A percentile compares a stretch with the other conserved stretches of the same genome.
These are phyloP conservation scores for Heteromeles arbutifolia DNA, from an alignment of 306 rosid genomes.

Conservation along the genomic window DNA sequence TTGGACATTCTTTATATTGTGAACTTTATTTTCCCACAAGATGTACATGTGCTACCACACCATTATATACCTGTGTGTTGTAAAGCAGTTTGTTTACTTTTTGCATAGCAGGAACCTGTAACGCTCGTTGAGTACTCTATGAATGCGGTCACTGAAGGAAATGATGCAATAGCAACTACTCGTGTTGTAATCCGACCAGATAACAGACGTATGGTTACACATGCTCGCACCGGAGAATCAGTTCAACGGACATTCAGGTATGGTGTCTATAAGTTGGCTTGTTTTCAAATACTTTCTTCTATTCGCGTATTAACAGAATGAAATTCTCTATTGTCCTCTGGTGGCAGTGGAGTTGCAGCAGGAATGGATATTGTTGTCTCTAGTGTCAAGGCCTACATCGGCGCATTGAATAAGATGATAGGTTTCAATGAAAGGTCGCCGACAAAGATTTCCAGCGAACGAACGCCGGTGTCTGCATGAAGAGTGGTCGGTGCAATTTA, in stretches of 20 bases:
- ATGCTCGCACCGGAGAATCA: slow-evolving; percentile 54
- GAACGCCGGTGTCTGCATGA: slow-evolving; percentile 29
- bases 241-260: slow-evolving; percentile 77
- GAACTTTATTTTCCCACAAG: neutral
- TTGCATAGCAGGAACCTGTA: slow-evolving; percentile 60
- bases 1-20: neutral
- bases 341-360: slow-evolving; percentile 69
- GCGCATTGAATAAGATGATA: slow-evolving; percentile 82
- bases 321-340: neutral
- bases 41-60: neutral
- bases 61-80: neutral
- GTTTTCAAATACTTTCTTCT: slow-evolving; percentile 12
- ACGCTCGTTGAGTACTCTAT: slow-evolving; percentile 85
- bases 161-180: slow-evolving; percentile 94
- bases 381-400: slow-evolving; percentile 87
- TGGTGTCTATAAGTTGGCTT: neutral
- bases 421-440: slow-evolving; percentile 47
- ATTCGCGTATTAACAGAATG: neutral
- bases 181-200: slow-evolving; percentile 71
- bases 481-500: neutral
- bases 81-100: neutral
- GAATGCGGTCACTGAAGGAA: slow-evolving; percentile 90
- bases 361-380: slow-evolving; percentile 96
- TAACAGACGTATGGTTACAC: slow-evolving; percentile 26
- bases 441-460: slow-evolving; percentile 16